These are phyloP conservation scores for Ogataea ganodermae DNA, from an alignment of 805 yeast genomes.

Conservation along the genomic window DNA sequence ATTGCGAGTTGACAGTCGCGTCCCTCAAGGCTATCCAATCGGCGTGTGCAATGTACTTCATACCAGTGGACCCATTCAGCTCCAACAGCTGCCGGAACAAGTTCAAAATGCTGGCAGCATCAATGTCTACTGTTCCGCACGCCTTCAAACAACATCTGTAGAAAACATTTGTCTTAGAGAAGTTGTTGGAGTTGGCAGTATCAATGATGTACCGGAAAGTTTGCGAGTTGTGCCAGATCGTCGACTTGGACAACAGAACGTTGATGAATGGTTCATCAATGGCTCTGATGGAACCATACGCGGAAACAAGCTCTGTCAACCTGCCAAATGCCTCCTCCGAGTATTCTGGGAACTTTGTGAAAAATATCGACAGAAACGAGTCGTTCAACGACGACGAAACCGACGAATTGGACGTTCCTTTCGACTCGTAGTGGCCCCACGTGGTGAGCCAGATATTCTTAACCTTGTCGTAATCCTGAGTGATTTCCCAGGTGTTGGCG, in stretches of 20 bases:
- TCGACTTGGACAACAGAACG: conserved; percentile 66
- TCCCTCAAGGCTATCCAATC: conserved; percentile 85
- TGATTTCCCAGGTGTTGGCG: conserved; percentile 57
- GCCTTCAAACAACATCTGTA: conserved; percentile 74
- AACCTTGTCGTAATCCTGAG: conserved; percentile 59
- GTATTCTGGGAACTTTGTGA: conserved; percentile 53
- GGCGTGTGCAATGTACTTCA: conserved; percentile 71
- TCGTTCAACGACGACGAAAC: conserved; percentile 73
- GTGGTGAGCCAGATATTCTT: conserved; percentile 64
- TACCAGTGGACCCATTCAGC: conserved; percentile 54
- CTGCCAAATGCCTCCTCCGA: conserved; percentile 56
- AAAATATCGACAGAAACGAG: conserved; percentile 67
- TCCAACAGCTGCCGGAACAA: conserved; percentile 34
- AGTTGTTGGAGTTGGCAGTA: conserved; percentile 57
- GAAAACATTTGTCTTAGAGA: conserved; percentile 66
- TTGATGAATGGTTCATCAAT: conserved; percentile 83
- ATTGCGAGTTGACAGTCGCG: conserved; percentile 58
- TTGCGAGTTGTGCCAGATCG: conserved; percentile 66
- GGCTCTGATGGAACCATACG: conserved; percentile 56
- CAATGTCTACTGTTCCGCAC: conserved; percentile 61
- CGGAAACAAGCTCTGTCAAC: conserved; percentile 56
- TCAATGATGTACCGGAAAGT: conserved; percentile 64
- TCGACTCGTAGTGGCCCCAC: conserved; percentile 53
- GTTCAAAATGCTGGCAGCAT: conserved; percentile 52
- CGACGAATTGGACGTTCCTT: conserved; percentile 59